A percentile compares a stretch with the other conserved stretches of the same genome.
phyloP scores from a whole-genome alignment of 176 grass and related monocot genomes.

The Bonia amplexicaulis region DNA sequence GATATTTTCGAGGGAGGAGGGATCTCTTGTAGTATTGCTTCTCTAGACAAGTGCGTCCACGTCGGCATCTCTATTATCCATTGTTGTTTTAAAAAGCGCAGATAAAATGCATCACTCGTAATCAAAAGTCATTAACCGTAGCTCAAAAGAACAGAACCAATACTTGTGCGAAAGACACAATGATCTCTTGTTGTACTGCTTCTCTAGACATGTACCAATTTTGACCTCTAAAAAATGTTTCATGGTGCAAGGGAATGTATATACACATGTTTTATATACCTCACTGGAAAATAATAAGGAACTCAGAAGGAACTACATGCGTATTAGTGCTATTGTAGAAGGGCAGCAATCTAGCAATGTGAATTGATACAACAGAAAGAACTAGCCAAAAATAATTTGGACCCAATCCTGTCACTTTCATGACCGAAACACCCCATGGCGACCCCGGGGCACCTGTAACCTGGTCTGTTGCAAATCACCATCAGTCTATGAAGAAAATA shows the following conservation, averaged over 20 bases:
- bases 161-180: background rate
- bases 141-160: no score
- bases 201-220: background rate
- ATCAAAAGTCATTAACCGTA: no score
- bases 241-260: background rate
- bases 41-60: background rate
- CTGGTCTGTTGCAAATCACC: background rate
- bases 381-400: background rate
- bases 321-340: background rate
- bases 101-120: no score
- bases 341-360: conserved; percentile 16
- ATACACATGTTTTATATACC: conserved; percentile 5
- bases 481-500: background rate
- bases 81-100: no score
- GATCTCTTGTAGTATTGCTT: background rate
- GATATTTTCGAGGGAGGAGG: no score
- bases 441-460: background rate
- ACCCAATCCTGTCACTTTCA: background rate
- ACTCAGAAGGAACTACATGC: background rate
- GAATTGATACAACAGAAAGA: conserved; percentile 16
- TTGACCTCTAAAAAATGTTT: background rate
- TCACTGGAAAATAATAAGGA: background rate
- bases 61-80: no score
- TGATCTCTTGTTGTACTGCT: background rate
- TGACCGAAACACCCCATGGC: no score